Evolutionary conservation across 78 protist species (phyloP), one percentile per base, ranked within the genome.

Genomic region (Isochrysis galbana): DNA sequence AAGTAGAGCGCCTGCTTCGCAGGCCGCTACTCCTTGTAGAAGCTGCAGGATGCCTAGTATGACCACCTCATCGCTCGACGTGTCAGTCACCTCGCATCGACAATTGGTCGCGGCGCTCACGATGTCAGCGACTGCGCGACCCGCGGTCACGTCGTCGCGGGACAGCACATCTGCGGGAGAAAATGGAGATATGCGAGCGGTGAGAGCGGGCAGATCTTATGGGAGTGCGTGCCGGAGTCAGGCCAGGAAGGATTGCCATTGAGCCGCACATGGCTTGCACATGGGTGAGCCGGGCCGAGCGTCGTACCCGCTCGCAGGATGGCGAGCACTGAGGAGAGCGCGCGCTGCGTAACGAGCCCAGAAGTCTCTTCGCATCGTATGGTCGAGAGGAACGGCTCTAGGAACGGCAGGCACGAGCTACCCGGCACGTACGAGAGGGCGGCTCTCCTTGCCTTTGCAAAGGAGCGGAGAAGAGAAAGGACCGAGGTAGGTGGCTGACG

Each of bases 31-130:
- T 51, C 61, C 61, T 51, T 51, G 61, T 14, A 94, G 69, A 48
- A 95, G 94, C 88, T 97, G 97, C 46, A 97, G 86, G 41, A 98
- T 89, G 39, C 95, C 90, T 96, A 97, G 89, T 26, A 98, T 94
- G 11, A 97, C 98, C n/a, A 96, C 98, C 83, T 98, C 98, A 89
- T 98, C 99, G 67, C 92, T 86, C 26, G 46, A 93, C 7, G 96
- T 78, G 89, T 98, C 99, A 0, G 99, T 97, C 39, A 95, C 96
- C 91, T 96, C 98, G 91, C 97, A 98, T 42, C 95, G 92, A 87
- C 98, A 95, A 78, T 96, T 94, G 41, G 98, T 94, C 44, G 95
- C 98, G 0, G 97, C 95, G 11, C 95, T 83, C 32, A 95, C 96
- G n/a, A 97, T 95, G 23, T 23, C 41, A 26, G 46, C 34, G 38